Evolutionary conservation across 805 yeast genomes (phyloP), one percentile per base, ranked within the genome.

Genomic region (Cyberlindnera mycetangii): DNA sequence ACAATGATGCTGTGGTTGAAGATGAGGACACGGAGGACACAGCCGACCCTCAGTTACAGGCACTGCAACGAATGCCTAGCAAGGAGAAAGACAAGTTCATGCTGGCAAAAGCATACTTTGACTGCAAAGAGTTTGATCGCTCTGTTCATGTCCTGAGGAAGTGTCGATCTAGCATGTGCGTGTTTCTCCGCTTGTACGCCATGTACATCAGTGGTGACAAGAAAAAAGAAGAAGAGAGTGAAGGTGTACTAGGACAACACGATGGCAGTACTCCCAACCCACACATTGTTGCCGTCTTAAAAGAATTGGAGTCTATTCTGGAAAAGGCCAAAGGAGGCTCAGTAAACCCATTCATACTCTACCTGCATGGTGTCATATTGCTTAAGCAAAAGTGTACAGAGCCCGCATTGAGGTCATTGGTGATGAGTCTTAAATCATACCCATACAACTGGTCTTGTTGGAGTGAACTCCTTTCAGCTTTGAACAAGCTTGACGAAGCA

Each of bases 391-490:
- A 81, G 39, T 80, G 83, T 51, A 65, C 66, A n/a, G 52, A 67
- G 2, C 61, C 68, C 28, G 97, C 97, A 0, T 80, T 83, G 45
- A 69, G 74, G 19, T 68, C 69, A 36, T 72, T 90, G 25, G 69
- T 80, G 24, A 72, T 71, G 37, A 83, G 97, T 1, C 59, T 92
- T 12, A 68, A 74, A 19, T 40, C 73, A 22, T 89, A 83, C 54
- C 96, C 97, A 0, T 85, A 74, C 62, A 92, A 92, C 62, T 93
- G 99, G 99, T 78, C 90, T 43, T 85, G 93, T 47, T 93, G 97
- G 97, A 72, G 75, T 45, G 97, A 92, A 59, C 69, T 93, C 32
- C 67, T 80, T 11, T 68, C 78, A 4, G 79, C 87, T 42, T 65
- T 88, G 22, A 64, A 76, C 7, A 74, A 79, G 24, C 72, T 80